phyloP scores from a whole-genome alignment of 176 grass and related monocot genomes.

The Pontederia paniculata region DNA sequence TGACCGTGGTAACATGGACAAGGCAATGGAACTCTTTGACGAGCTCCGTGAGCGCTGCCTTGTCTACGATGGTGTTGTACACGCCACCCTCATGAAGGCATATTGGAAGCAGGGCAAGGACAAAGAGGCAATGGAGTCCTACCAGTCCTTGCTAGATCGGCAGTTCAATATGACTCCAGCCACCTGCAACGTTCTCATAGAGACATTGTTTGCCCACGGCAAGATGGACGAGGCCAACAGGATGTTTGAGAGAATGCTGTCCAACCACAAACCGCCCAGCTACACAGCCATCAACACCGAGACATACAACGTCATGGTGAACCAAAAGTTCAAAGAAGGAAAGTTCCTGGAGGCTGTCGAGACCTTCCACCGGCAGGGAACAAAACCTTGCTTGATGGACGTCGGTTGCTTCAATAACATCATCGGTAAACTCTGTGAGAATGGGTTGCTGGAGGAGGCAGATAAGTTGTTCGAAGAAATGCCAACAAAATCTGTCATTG shows the following conservation, averaged over 20 bases:
- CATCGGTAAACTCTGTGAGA: background rate
- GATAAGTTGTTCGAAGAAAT: constrained; percentile 10
- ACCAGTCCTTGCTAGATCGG: background rate
- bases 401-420: constrained; percentile 7
- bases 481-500: constrained; percentile 1
- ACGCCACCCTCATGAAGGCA: constrained; percentile 1
- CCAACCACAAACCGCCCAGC: background rate
- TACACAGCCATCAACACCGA: constrained; percentile 3
- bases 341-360: constrained; percentile 5
- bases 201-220: background rate
- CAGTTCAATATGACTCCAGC: constrained; percentile 6
- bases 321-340: constrained; percentile 1
- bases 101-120: constrained; percentile 3
- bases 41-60: constrained; percentile 9
- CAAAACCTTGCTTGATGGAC: constrained; percentile 2
- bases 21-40: constrained; percentile 5
- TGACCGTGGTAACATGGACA: constrained; percentile 1
- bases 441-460: background rate
- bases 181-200: constrained; percentile 3
- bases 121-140: constrained; percentile 4
- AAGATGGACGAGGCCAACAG: background rate
- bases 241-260: background rate
- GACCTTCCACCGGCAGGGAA: constrained; percentile 1
- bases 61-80: constrained; percentile 4
- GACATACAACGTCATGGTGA: constrained; percentile 2